Base-by-base conservation (phyloP, 352 stramenopile species). In the Phytophthora litchii region DNA sequence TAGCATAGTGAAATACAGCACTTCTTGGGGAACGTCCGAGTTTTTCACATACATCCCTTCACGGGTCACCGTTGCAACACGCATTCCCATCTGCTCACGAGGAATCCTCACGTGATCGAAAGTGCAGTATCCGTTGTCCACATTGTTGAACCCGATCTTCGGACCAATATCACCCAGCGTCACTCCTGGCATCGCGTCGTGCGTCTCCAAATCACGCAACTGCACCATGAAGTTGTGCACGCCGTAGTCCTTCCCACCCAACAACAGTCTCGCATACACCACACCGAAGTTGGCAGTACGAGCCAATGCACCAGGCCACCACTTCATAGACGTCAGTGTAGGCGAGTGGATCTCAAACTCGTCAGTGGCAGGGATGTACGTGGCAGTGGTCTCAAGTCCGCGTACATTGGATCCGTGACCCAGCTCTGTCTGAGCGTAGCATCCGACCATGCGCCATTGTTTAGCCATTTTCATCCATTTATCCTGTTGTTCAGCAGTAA, bases 201-300 rank as follows among this genome's bases (percentile, higher is more conserved):
- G 79, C 19, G 72, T 88, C 40, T 98, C 86, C 68, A 95, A 72
- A 36, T 98, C 83, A 25, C 96, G 88, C 5, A 99, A 46, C 53
- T 94, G 96, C 14, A 99, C 88, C 54, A 99, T 86, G 70, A 99
- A 99, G 68, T 96, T 97, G 76, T 99, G 95, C 51, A 99, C 96
- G 17, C 97, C 96, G 29, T 89, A 86, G 70, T 97, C 79, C 77
- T 64, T 82, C 21, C 82, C 88, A 11, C 70, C 40, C 10, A 95
- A 61, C 44, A 98, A 84, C 32, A 99, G 60, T 32, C 90, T 86
- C 34, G 95, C 95, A 78, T 89, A 86, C 61, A 89, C 80, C 34
- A 89, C 74, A 10, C 67, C 77, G 23, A 97, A 98, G 25, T 98
- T 93, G 76, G 97, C 96, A 17, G 95, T 97, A 62, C 96, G 86